Evolutionary conservation across 2,329 filamentous ascomycete species (phyloP).

Genomic region (Xylaria sp.): DNA sequence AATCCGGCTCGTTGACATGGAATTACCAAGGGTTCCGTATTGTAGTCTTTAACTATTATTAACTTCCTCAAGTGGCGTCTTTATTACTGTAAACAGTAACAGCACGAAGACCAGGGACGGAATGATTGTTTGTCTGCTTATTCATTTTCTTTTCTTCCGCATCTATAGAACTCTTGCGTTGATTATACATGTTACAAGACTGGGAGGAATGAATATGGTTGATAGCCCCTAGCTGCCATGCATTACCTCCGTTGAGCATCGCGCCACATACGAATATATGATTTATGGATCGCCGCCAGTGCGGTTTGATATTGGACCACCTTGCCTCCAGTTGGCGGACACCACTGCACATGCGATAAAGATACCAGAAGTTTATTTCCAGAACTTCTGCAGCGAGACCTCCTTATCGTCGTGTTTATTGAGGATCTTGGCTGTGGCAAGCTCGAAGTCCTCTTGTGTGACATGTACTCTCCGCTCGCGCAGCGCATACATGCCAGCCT

Average conservation of each 20-base stretch:
- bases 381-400: conserved; percentile 87
- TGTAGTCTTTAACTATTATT: no score
- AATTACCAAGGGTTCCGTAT: no score
- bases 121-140: conserved; percentile 8
- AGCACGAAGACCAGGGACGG: background rate
- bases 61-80: background rate
- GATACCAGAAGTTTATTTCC: conserved; percentile 66
- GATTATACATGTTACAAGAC: conserved; percentile 44
- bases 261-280: conserved; percentile 15
- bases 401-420: conserved; percentile 99
- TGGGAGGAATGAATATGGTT: background rate
- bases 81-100: background rate
- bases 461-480: conserved; percentile 96
- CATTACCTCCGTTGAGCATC: conserved; percentile 9
- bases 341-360: conserved; percentile 10
- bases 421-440: conserved; percentile 98
- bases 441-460: conserved; percentile 98
- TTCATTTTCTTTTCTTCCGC: conserved; percentile 22
- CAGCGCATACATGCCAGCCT: conserved; percentile 97
- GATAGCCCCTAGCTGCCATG: conserved; percentile 3
- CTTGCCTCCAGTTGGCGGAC: background rate
- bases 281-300: conserved; percentile 9
- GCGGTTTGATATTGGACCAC: conserved; percentile 7
- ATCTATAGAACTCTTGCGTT: conserved; percentile 39
- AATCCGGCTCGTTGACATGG: no score